Evolutionary conservation across 2,329 filamentous ascomycete genomes (phyloP), one percentile per base, ranked within the genome.

Genomic region (Monilinia fructicola): DNA sequence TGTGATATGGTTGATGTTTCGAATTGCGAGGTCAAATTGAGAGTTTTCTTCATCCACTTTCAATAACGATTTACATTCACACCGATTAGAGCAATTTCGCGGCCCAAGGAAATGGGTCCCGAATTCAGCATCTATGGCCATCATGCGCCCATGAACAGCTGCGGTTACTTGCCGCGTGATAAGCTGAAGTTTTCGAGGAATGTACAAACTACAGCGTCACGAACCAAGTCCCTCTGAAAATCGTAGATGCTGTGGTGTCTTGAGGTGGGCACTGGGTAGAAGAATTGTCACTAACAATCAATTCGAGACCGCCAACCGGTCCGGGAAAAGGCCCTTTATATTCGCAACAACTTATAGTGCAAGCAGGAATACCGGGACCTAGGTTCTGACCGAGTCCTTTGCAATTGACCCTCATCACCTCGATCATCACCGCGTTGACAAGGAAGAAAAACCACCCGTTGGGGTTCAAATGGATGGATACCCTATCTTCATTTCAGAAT

Each of bases 71-170:
- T 55, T n/a, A 23, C 21, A 18, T 35, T 14, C 56, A 60, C 42
- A 55, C 46, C 61, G 40, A 64, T 46, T 46, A 23, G 14, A 35
- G 21, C 52, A 31, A 55, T 55, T 14, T 38, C n/a, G 50, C 58
- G 58, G 58, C 38, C 44, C 38, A 54, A 40, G 35, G 26, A 31
- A 53, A 65, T 28, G 46, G 54, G 38, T 23, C 38, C 42, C 42
- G 54, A 50, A 53, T 28, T 60, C 46, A 26, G 54, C 48, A 65
- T 52, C 31, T 59, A 59, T 58, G 63, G 26, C 54, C 54, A 65
- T 60, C 55, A 65, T 65, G 54, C 46, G 63, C 54, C 54, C 31
- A 23, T 65, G 44, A 60, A 28, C 31, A 65, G 54, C 54, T 65
- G 42, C 54, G 54, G 54, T 35, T 52, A 46, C 54, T 65, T 50